These are phyloP conservation scores for Lachancea thermotolerans DNA, from an alignment of 805 yeast species.

Conservation along the genomic window DNA sequence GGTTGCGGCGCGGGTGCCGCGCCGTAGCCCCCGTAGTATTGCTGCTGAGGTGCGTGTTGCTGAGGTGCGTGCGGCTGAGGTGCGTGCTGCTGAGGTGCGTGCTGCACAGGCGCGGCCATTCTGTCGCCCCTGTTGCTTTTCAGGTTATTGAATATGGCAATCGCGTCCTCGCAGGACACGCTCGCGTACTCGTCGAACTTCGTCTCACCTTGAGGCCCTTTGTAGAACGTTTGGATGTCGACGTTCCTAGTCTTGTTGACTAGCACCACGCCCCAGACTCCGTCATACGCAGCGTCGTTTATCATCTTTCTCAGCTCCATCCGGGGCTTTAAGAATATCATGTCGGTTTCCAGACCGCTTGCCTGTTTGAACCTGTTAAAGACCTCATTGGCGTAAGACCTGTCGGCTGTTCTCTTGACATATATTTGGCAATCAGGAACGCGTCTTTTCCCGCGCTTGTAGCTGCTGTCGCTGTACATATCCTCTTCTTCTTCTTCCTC, in stretches of 20 bases:
- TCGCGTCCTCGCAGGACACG: constrained; percentile 60
- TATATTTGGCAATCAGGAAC: constrained; percentile 42
- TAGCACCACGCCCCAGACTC: constrained; percentile 64
- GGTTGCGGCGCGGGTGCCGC: constrained; percentile 11
- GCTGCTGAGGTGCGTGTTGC: constrained; percentile 11
- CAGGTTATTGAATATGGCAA: constrained; percentile 34
- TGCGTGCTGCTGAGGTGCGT: constrained; percentile 3
- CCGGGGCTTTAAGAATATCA: constrained; percentile 38
- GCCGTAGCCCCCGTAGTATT: constrained; percentile 9
- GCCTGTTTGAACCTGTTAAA: constrained; percentile 35
- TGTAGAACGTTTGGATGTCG: constrained; percentile 68
- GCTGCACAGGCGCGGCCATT: constrained; percentile 8
- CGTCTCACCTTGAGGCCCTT: constrained; percentile 61
- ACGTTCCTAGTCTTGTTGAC: constrained; percentile 49
- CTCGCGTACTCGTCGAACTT: constrained; percentile 77
- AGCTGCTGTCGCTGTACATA: constrained; percentile 23
- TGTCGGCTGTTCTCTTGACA: constrained; percentile 41
- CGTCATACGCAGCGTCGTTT: constrained; percentile 75
- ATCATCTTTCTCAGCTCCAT: constrained; percentile 42
- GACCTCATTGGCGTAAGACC: constrained; percentile 37
- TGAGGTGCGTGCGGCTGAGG: constrained; percentile 10
- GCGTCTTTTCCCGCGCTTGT: constrained; percentile 27
- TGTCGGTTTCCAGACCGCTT: constrained; percentile 37
- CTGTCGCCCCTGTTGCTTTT: constrained; percentile 17
- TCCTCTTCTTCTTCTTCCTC: constrained; percentile 30